Evolutionary conservation across 768 basidiomycete species (phyloP).

Genomic region (Tephrocybe sp.): DNA sequence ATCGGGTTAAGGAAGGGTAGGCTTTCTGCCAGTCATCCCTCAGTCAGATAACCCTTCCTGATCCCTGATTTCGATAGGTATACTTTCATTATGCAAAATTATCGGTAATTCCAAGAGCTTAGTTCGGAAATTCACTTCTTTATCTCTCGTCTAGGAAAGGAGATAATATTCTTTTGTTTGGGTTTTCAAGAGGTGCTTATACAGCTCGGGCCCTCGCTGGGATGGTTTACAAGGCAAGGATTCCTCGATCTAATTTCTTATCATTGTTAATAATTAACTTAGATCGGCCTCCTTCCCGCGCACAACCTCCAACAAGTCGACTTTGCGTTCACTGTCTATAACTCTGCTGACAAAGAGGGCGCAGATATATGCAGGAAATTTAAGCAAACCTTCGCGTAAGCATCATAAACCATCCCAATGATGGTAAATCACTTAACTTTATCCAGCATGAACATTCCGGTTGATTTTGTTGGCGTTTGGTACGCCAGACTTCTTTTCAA

Average conservation of each 20-base stretch:
- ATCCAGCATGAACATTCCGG: constrained; percentile 17
- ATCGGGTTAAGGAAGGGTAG: constrained; percentile 30
- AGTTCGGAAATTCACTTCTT: not conserved
- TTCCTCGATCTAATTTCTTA: not conserved
- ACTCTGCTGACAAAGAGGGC: constrained; percentile 23
- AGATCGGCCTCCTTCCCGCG: constrained; percentile 31
- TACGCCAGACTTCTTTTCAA: constrained; percentile 5
- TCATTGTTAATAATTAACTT: not conserved
- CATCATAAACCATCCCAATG: not conserved
- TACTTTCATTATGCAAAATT: constrained; percentile 22
- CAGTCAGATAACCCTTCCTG: too few relatives aligned
- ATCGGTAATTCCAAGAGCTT: constrained; percentile 10
- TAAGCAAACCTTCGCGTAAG: constrained; percentile 28
- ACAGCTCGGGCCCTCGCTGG: constrained; percentile 27
- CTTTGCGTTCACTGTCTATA: constrained; percentile 34
- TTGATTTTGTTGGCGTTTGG: constrained; percentile 37
- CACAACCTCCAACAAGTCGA: constrained; percentile 32
- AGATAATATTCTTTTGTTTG: constrained; percentile 28
- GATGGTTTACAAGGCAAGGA: constrained; percentile 31
- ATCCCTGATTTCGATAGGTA: constrained; percentile 17
- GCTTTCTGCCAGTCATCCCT: not conserved
- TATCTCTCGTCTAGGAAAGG: constrained; percentile 22
- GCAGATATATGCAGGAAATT: constrained; percentile 29
- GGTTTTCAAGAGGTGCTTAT: constrained; percentile 27
- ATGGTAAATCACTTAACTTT: not conserved